Evolutionary conservation across 1,284 basidiomycete species (phyloP).

Genomic region (Irpex sp.): DNA sequence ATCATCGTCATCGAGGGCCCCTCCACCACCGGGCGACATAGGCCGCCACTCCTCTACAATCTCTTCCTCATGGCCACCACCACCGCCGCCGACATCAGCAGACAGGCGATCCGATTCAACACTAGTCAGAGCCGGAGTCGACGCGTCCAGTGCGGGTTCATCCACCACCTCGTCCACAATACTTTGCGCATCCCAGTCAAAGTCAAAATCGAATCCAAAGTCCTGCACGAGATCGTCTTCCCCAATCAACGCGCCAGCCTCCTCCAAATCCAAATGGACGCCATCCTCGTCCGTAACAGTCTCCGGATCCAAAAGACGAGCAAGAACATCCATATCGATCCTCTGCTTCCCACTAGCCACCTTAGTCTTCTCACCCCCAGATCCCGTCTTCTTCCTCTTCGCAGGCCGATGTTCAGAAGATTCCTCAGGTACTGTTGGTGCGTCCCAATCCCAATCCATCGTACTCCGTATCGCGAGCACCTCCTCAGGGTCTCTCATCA

Average conservation of each 20-base stretch:
- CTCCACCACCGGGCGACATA: slow-evolving; percentile 28
- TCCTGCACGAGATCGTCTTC: background rate
- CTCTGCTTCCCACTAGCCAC: slow-evolving; percentile 14
- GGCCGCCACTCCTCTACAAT: slow-evolving; percentile 36
- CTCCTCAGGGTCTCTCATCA: slow-evolving; percentile 35
- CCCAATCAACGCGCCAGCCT: background rate
- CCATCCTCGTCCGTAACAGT: slow-evolving; percentile 8
- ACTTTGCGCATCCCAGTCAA: background rate
- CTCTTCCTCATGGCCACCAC: slow-evolving; percentile 17
- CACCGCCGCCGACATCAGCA: background rate
- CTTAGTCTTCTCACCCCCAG: background rate
- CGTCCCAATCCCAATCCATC: slow-evolving; percentile 28
- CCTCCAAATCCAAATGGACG: slow-evolving; percentile 6
- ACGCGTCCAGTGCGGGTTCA: no score
- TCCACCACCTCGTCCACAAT: background rate
- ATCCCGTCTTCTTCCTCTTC: slow-evolving; percentile 12
- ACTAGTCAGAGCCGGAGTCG: background rate
- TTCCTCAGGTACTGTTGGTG: background rate
- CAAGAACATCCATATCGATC: slow-evolving; percentile 37
- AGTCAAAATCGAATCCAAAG: background rate
- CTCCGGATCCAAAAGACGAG: slow-evolving; percentile 28
- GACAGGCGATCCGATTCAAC: no score
- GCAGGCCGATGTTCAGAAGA: background rate
- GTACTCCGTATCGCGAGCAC: slow-evolving; percentile 26
- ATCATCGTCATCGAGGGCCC: slow-evolving; percentile 20